A percentile compares a stretch with the other conserved stretches of the same genome.
phyloP scores from a whole-genome alignment of 495 filamentous ascomycete genomes.

The Pyrenopolyporus hunteri region DNA sequence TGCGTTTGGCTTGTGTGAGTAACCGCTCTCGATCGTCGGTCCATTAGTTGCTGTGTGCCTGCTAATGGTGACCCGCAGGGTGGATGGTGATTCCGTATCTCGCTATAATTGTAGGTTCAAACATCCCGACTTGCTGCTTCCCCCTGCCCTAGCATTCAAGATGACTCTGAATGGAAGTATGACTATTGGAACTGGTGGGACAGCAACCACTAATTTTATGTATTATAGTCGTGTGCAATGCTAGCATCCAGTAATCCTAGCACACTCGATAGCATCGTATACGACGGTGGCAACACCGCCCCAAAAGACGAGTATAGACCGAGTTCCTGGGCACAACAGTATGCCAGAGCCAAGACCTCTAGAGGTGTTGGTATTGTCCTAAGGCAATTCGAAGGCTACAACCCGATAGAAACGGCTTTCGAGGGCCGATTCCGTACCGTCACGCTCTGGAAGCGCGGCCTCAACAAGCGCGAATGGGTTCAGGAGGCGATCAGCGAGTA shows the following conservation, averaged over 20 bases:
- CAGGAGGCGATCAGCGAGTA: constrained; percentile 40
- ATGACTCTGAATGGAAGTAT: background rate
- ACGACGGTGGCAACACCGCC: constrained; percentile 31
- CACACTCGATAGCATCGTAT: constrained; percentile 40
- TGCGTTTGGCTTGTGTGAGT: constrained; percentile 57
- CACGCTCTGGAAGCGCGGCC: constrained; percentile 41
- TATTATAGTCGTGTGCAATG: constrained; percentile 30
- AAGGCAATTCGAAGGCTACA: constrained; percentile 29
- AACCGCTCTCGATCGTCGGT: constrained; percentile 12
- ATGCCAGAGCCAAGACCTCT: constrained; percentile 16
- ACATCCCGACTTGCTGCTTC: background rate
- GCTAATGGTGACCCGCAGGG: constrained; percentile 39
- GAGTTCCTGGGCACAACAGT: constrained; percentile 19
- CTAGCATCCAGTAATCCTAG: constrained; percentile 36
- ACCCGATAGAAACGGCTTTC: constrained; percentile 34
- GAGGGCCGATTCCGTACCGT: constrained; percentile 39
- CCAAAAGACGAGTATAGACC: constrained; percentile 25
- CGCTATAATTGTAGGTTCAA: constrained; percentile 34
- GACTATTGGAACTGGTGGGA: background rate
- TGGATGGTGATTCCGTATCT: constrained; percentile 41
- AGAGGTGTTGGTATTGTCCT: constrained; percentile 18
- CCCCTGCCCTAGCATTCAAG: background rate
- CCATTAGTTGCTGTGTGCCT: background rate
- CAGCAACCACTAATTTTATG: constrained; percentile 8
- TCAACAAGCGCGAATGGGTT: constrained; percentile 42